Percentiles rank a stretch among this genome's conserved stretches.
These are phyloP conservation scores for Wickerhamiella sergipiensis DNA, from an alignment of 805 yeast species.

Conservation along the genomic window DNA sequence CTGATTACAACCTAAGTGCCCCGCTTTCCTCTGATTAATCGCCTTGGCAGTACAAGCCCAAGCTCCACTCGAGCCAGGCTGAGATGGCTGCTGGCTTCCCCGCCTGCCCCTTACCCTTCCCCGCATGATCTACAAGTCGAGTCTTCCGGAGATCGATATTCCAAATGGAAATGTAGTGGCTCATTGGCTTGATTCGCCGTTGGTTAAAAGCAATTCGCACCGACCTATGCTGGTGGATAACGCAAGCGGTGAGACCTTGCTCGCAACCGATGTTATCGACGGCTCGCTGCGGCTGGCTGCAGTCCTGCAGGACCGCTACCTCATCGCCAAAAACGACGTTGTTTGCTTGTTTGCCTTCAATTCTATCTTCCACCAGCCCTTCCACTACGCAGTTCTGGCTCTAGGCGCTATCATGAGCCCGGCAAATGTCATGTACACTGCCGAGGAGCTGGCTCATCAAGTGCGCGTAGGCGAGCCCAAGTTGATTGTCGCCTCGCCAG, in stretches of 20 bases:
- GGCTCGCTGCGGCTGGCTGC: slow-evolving; percentile 9
- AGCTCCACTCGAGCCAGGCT: background rate
- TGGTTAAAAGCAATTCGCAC: background rate
- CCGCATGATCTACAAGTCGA: background rate
- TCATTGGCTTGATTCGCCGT: background rate
- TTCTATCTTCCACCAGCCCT: slow-evolving; percentile 15
- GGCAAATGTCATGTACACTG: slow-evolving; percentile 20
- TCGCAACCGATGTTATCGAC: background rate
- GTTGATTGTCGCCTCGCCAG: background rate
- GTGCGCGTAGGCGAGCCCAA: slow-evolving; percentile 3
- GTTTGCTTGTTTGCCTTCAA: slow-evolving; percentile 20
- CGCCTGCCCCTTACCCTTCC: background rate
- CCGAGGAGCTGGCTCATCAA: slow-evolving; percentile 19
- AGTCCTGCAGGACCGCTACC: slow-evolving; percentile 9
- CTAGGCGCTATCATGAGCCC: slow-evolving; percentile 22
- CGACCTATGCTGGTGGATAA: background rate
- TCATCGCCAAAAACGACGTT: slow-evolving; percentile 15
- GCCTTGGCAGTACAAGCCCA: background rate
- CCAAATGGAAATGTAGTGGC: background rate
- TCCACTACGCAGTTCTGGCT: slow-evolving; percentile 19
- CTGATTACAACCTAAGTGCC: too few species aligned
- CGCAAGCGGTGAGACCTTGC: background rate
- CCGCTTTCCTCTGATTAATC: too few species aligned
- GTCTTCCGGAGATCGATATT: background rate
- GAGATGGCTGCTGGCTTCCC: background rate